These are phyloP conservation scores for Triticum timopheevii DNA, from an alignment of 176 grass and related monocot species.

Conservation along the genomic window DNA sequence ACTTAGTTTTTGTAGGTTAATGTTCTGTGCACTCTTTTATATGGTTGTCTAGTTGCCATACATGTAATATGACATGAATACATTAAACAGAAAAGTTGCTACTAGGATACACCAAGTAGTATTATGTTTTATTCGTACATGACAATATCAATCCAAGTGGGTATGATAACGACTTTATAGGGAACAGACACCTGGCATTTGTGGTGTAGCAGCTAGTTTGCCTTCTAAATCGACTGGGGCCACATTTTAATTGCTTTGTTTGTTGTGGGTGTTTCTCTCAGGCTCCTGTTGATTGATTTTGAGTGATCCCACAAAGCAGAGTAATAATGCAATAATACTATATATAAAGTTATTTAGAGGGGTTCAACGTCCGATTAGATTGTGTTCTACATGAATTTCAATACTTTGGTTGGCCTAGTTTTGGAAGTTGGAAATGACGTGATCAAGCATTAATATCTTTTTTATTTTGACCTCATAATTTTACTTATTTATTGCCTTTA, in stretches of 20 bases:
- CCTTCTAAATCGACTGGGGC: background rate
- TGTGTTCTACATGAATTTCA: background rate
- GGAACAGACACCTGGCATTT: background rate
- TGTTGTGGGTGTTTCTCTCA: constrained; percentile 16
- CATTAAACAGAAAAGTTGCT: background rate
- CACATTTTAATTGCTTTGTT: constrained; percentile 5
- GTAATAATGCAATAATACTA: background rate
- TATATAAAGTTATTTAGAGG: background rate
- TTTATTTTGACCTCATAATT: constrained; percentile 13
- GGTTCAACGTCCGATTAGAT: background rate
- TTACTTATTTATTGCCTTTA: background rate
- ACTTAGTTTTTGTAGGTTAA: background rate
- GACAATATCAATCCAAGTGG: constrained; percentile 4
- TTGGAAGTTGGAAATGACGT: background rate
- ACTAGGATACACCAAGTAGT: background rate
- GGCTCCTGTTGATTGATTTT: constrained; percentile 4
- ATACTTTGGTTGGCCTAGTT: background rate
- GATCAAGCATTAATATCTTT: background rate
- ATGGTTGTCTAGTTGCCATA: background rate
- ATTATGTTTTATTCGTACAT: constrained; percentile 14
- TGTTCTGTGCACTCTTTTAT: background rate
- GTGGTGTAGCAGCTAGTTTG: constrained; percentile 6
- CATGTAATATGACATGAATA: background rate
- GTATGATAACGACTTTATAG: background rate
- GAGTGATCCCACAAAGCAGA: background rate